Percentiles rank a stretch among this genome's conserved stretches.
Evolutionary conservation across 73 alveolate genomes (phyloP).

Genomic region (Paramecium bursaria): DNA sequence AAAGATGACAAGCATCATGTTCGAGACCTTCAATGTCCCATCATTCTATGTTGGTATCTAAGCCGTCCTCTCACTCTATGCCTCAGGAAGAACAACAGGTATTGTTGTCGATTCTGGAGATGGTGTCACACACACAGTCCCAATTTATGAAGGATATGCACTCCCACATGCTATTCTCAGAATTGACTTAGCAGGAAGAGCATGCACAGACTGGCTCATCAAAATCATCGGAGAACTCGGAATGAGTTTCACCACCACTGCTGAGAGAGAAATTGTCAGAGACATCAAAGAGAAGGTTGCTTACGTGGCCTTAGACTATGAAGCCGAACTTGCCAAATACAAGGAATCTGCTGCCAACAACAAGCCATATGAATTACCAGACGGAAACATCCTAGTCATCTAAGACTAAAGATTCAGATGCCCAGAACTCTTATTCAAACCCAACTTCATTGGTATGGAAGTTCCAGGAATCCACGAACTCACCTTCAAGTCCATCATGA

Average conservation of each 20-base stretch:
- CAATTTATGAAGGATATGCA: conserved; percentile 98
- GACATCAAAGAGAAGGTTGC: conserved; percentile 63
- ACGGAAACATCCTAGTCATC: conserved; percentile 61
- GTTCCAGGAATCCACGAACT: conserved; percentile 91
- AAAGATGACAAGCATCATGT: conserved; percentile 88
- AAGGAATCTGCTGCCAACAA: conserved; percentile 60
- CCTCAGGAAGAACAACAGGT: conserved; percentile 97
- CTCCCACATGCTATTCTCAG: conserved; percentile 93
- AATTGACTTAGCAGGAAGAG: conserved; percentile 96
- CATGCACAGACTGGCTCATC: conserved; percentile 89
- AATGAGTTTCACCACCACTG: conserved; percentile 86
- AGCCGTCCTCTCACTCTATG: conserved; percentile 94
- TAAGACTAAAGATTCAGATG: conserved; percentile 75
- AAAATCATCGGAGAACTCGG: conserved; percentile 90
- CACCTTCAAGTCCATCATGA: conserved; percentile 90
- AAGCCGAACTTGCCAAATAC: conserved; percentile 40
- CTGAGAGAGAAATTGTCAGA: conserved; percentile 92
- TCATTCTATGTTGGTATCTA: conserved; percentile 95
- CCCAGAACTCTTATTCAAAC: conserved; percentile 91
- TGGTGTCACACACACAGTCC: conserved; percentile 98
- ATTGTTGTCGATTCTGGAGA: conserved; percentile 98
- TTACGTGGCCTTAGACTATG: conserved; percentile 57
- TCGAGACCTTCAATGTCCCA: conserved; percentile 98
- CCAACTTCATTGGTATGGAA: conserved; percentile 84
- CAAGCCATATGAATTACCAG: conserved; percentile 69